A percentile compares a stretch with the other conserved stretches of the same genome.
These are phyloP conservation scores for Podila clonocystis DNA, from an alignment of 192 early-diverging fungal species.

Conservation along the genomic window DNA sequence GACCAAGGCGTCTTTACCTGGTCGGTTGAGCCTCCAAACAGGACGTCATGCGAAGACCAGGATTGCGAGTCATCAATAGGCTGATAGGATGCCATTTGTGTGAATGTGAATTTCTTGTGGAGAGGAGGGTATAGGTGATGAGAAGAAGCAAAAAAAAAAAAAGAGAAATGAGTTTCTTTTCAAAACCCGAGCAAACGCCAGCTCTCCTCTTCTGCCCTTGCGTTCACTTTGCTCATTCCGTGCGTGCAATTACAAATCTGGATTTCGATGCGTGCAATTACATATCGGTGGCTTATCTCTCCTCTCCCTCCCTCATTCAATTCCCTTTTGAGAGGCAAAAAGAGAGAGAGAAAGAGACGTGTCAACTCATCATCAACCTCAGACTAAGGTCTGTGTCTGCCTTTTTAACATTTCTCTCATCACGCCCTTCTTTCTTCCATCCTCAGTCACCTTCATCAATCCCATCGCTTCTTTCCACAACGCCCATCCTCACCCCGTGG, in stretches of 20 bases:
- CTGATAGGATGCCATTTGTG: constrained; percentile 18
- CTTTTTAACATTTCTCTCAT: background rate
- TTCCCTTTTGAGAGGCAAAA: no score
- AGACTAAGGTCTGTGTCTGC: background rate
- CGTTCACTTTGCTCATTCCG: no score
- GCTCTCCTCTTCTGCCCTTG: no score
- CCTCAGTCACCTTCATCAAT: background rate
- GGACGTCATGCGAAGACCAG: constrained; percentile 46
- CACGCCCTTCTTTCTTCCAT: background rate
- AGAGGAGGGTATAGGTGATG: constrained; percentile 1
- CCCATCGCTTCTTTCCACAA: background rate
- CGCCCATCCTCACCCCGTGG: background rate
- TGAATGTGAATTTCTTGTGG: constrained; percentile 2
- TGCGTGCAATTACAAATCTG: no score
- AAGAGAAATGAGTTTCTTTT: background rate
- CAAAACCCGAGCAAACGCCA: background rate
- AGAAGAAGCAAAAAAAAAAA: background rate
- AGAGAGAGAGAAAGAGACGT: no score
- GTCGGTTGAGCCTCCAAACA: constrained; percentile 40
- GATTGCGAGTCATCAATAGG: constrained; percentile 48
- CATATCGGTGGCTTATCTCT: no score
- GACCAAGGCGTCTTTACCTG: constrained; percentile 19
- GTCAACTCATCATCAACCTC: no score
- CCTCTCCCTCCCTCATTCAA: no score
- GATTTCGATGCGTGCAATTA: no score